Evolutionary conservation across 2,329 filamentous ascomycete species (phyloP), one percentile per base, ranked within the genome.

Genomic region (Didymella pinodella): DNA sequence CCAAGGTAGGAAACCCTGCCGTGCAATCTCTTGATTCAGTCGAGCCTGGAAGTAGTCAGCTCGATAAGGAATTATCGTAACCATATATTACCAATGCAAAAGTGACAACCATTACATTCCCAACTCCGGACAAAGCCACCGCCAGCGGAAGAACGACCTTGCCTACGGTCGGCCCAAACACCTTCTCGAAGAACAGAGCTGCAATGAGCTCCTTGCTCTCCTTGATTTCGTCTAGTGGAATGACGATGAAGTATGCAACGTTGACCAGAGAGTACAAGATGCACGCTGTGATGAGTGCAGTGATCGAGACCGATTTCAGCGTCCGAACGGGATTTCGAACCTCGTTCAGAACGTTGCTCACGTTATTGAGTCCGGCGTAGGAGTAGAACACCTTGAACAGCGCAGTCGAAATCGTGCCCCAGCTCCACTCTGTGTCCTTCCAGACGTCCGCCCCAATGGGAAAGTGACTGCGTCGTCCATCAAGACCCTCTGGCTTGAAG

Each of bases 91-190:
- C 88, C 73, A 88, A 74, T 1, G 87, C 83, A 71, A 91, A 92
- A 0, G 87, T 86, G 2, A 90, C 88, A 0, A 90, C 88, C 83
- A 92, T 88, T 14, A 92, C 88, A 69, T 92, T 92, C 0, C 89
- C 90, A 2, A 82, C 84, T 0, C 88, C 88, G 1, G 87, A 90
- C 25, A 90, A 76, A 0, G 89, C 89, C 32, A 92, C 87, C 0
- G 86, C 84, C 8, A 90, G 73, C 0, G 88, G 86, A 2, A 91
- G 77, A 1, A 90, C 75, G 1, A 79, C 80, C 32, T 82, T 81
- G 0, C 88, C 89, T 10, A 89, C 67, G 0, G 78, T 79, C 2
- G 79, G 74, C 0, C 88, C 88, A 71, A 91, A 90, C 0, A 88
- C 78, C 7, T 82, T 79, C 61, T 88, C 82, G 64, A 91, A 90